These are phyloP conservation scores for Saccharomyces hybrid DNA, from an alignment of 1,139 yeast genomes.

Conservation along the genomic window DNA sequence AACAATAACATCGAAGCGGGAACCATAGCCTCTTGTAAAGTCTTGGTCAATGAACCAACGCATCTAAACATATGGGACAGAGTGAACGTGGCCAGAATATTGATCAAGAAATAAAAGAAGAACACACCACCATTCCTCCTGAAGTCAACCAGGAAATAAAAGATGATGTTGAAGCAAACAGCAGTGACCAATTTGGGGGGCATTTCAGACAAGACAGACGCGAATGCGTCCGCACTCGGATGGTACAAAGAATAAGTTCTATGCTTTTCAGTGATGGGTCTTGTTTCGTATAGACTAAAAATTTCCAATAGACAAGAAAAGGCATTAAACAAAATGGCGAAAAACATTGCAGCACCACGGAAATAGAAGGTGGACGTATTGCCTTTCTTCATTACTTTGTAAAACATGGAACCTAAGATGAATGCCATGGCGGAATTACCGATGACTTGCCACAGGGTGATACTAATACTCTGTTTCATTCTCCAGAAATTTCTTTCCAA, in stretches of 20 bases:
- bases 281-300: conserved; percentile 60
- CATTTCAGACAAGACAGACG: conserved; percentile 58
- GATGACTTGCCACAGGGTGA: conserved; percentile 49
- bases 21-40: conserved; percentile 62
- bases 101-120: conserved; percentile 56
- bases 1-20: conserved; percentile 60
- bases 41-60: conserved; percentile 55
- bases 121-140: conserved; percentile 60
- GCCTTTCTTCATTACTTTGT: conserved; percentile 40
- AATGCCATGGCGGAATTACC: conserved; percentile 72
- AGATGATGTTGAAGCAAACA: conserved; percentile 50
- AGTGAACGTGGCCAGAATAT: conserved; percentile 46
- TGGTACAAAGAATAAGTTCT: conserved; percentile 66
- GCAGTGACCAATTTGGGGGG: conserved; percentile 55
- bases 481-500: conserved; percentile 57
- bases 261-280: conserved; percentile 75
- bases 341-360: conserved; percentile 68
- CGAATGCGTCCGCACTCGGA: conserved; percentile 71
- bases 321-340: conserved; percentile 70
- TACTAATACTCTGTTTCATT: conserved; percentile 57
- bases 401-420: conserved; percentile 66
- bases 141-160: conserved; percentile 62
- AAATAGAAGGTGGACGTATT: conserved; percentile 51
- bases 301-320: conserved; percentile 69
- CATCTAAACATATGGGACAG: conserved; percentile 71